Conservation (phyloP, 192 early-diverging fungal genomes). For the Coemansia sp. region DNA sequence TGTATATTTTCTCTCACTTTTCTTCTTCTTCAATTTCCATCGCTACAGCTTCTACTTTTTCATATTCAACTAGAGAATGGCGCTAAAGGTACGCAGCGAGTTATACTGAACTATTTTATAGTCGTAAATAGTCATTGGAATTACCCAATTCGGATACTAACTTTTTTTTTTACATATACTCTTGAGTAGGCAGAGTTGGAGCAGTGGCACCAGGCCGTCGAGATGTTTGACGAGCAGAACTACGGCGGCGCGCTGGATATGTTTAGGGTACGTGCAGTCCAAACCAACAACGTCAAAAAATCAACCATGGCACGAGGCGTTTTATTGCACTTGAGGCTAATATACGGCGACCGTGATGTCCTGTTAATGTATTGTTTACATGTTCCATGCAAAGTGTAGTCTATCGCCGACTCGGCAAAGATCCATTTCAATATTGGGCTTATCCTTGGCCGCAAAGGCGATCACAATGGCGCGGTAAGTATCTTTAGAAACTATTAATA, state of each 20-base stretch:
- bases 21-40: conserved; percentile 7
- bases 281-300: neutral
- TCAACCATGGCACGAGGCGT: neutral
- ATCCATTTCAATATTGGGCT: conserved; percentile 97
- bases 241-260: conserved; percentile 68
- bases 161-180: neutral
- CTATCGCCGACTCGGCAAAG: conserved; percentile 87
- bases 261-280: conserved; percentile 65
- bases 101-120: neutral
- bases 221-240: conserved; percentile 75
- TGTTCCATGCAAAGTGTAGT: conserved; percentile 21
- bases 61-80: conserved; percentile 17
- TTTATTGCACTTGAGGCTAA: neutral
- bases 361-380: neutral
- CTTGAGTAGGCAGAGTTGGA: conserved; percentile 72
- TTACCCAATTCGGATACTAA: conserved; percentile 15
- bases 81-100: conserved; percentile 28
- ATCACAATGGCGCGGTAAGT: conserved; percentile 85
- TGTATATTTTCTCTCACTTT: conserved; percentile 18
- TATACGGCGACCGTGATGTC: neutral
- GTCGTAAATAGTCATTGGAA: conserved; percentile 9
- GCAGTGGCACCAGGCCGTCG: conserved; percentile 80
- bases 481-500: conserved; percentile 26
- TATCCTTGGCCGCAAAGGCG: conserved; percentile 71
- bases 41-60: conserved; percentile 14